Evolutionary conservation across 106 monocot species (phyloP).

Genomic region (Agapanthus africanus): DNA sequence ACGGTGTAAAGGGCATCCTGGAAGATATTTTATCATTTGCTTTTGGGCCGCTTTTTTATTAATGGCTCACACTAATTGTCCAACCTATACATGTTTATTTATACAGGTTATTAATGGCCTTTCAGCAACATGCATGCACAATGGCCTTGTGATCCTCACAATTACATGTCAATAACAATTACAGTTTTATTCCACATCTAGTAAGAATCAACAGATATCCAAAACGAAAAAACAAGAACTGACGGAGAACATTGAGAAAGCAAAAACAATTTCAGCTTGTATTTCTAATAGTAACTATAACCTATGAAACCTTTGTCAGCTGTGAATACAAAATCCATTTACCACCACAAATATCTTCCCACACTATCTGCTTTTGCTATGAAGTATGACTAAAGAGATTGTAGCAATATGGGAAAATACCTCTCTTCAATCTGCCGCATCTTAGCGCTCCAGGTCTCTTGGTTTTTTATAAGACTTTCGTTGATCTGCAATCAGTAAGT

Average conservation of each 20-base stretch:
- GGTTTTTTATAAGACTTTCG: slow-evolving; percentile 11
- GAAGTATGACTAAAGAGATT: slow-evolving; percentile 1
- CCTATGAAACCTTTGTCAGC: background rate
- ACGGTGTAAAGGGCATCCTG: too few relatives aligned
- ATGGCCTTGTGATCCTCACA: background rate
- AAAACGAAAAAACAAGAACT: background rate
- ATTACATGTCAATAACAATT: background rate
- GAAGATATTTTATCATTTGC: too few relatives aligned
- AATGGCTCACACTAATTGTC: background rate
- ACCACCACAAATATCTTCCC: background rate
- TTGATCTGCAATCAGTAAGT: background rate
- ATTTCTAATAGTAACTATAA: background rate
- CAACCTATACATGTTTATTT: background rate
- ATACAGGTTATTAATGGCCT: background rate
- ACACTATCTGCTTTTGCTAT: background rate
- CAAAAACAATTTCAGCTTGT: background rate
- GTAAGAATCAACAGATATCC: background rate
- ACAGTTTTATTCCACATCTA: background rate
- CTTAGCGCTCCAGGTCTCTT: slow-evolving; percentile 9
- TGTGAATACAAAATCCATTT: background rate
- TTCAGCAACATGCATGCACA: background rate
- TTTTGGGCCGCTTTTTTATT: too few relatives aligned
- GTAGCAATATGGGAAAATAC: background rate
- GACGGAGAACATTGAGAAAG: background rate
- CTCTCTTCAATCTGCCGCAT: slow-evolving; percentile 14